These are phyloP conservation scores for Ziziphus jujuba DNA, from an alignment of 306 rosid species.

Conservation along the genomic window DNA sequence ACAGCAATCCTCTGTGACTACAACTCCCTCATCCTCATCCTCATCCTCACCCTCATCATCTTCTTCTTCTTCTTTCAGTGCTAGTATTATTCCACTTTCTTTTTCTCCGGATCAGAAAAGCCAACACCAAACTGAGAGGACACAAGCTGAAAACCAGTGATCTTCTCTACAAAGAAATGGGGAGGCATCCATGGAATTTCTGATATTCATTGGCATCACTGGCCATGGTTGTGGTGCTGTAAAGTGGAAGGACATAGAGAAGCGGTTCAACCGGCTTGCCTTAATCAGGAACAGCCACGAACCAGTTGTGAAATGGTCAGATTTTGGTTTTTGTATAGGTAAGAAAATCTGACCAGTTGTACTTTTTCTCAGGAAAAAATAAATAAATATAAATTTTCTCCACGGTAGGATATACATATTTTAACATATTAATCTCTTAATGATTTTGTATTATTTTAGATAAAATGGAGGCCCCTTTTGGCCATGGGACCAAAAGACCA, in stretches of 20 bases:
- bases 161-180: conserved; percentile 26
- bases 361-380: no score
- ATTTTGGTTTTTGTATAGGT: conserved; percentile 75
- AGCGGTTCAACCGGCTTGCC: conserved; percentile 54
- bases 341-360: conserved; percentile 28
- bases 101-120: conserved; percentile 36
- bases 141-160: background rate
- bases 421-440: no score
- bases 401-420: no score
- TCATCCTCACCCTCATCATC: conserved; percentile 23
- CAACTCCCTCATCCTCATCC: conserved; percentile 33
- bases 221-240: conserved; percentile 31
- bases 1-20: conserved; percentile 32
- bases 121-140: conserved; percentile 11
- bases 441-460: background rate
- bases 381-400: no score
- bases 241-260: conserved; percentile 66
- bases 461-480: no score
- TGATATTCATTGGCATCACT: conserved; percentile 34
- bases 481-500: no score
- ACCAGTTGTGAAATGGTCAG: conserved; percentile 58
- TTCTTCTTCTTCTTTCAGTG: conserved; percentile 31
- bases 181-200: conserved; percentile 23
- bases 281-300: conserved; percentile 32
- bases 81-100: conserved; percentile 15